Base-by-base conservation (phyloP, 225 moss, liverwort and hornwort genomes). In the Ulota crispa region DNA sequence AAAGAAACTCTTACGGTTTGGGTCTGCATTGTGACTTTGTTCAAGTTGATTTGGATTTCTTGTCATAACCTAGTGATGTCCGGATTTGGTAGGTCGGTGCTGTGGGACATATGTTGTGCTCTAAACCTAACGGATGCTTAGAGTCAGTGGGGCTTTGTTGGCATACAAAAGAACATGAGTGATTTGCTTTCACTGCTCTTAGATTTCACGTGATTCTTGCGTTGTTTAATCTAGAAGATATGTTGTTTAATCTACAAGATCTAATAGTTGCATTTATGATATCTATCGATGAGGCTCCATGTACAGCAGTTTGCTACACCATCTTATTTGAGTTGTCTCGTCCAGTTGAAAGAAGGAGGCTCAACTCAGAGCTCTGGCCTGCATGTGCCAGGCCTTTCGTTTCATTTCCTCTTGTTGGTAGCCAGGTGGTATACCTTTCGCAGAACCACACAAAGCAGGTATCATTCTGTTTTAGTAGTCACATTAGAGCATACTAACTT, bases 381-480 rank as follows among this genome's bases (percentile, higher is more conserved):
- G 89, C 89, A 60, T 90, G 87, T 81, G 89, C 89, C 41, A 87
- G 89, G 43, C 89, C 89, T 19, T 85, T 90, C 75, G 89, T 90
- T 80, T 90, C 89, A 47, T 76, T 90, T 32, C 89, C 89, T 63
- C 89, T 87, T 52, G 87, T 87, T 30, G 85, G 85, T 68, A 85
- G 68, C 67, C 83, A 81, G 67, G 89, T 90, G 78, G 87, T 85
- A 39, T 90, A 90, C 76, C 87, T 90, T 83, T 87, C 89, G 42
- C 89, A 90, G 72, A 87, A 87, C 57, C 89, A 90, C 69, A 90
- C 87, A 67, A 87, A 90, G 75, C 89, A 90, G 89, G 89, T 90
- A 83, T 23, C 68, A 61, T 45, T 54, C 69, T 80, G 20, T 80
- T 81, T 81, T 55, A 73, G 67, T 32, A 66, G 36, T 60, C 68